Percentiles rank a stretch among this genome's conserved stretches.
Conservation (phyloP, 345 rosid genomes). For the Orychophragmus violaceus region DNA sequence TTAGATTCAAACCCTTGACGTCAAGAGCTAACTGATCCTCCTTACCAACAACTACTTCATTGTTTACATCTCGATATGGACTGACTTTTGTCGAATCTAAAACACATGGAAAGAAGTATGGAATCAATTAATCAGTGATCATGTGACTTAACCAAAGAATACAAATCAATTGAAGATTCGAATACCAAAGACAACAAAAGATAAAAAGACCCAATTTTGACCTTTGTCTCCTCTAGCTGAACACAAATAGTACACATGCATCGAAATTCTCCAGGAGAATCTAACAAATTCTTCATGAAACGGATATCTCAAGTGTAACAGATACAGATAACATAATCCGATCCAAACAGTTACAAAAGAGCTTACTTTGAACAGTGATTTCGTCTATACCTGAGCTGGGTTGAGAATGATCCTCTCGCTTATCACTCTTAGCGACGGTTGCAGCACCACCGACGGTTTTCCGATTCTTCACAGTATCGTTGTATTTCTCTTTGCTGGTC, state of each 20-base stretch:
- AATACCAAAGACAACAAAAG: neutral
- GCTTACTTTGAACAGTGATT: neutral
- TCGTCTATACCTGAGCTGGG: slow-evolving; percentile 35
- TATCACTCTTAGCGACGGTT: slow-evolving; percentile 13
- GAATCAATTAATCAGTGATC: neutral
- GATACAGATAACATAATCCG: neutral
- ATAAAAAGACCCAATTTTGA: neutral
- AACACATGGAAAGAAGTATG: neutral
- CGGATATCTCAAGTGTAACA: neutral
- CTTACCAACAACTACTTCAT: slow-evolving; percentile 33
- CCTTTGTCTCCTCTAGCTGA: slow-evolving; percentile 9
- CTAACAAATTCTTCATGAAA: neutral
- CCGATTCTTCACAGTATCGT: slow-evolving; percentile 9
- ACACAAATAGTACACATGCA: slow-evolving; percentile 26
- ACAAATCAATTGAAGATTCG: neutral
- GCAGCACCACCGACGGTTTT: neutral
- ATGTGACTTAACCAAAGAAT: neutral
- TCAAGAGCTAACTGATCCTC: slow-evolving; percentile 46
- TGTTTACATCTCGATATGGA: slow-evolving; percentile 33
- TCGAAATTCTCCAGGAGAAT: neutral
- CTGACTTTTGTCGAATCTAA: slow-evolving; percentile 44
- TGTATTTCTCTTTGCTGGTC: slow-evolving; percentile 6
- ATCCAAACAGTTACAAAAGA: neutral
- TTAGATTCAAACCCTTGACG: slow-evolving; percentile 43
- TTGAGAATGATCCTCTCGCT: slow-evolving; percentile 36